phyloP scores from a whole-genome alignment of 352 stramenopile genomes.

The Phytopythium boreale region DNA sequence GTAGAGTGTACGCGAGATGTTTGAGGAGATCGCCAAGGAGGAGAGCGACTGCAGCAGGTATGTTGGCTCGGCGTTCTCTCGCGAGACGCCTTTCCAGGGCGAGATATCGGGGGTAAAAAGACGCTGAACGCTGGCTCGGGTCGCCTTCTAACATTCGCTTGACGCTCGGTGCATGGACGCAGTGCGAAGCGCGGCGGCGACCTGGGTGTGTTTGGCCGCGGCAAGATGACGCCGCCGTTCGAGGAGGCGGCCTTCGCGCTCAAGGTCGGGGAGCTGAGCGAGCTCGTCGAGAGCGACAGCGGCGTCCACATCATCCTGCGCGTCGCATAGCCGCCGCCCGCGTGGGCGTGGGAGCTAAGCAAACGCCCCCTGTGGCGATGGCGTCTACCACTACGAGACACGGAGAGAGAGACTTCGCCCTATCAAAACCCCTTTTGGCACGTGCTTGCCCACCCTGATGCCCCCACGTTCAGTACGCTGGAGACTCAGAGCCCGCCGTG shows the following conservation, averaged over 20 bases:
- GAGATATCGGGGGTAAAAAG: not conserved
- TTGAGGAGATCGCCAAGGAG: slow-evolving; percentile 84
- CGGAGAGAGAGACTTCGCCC: not conserved
- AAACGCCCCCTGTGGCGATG: not conserved
- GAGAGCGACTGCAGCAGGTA: slow-evolving; percentile 90
- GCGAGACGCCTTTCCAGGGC: too few species aligned
- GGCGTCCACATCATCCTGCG: slow-evolving; percentile 97
- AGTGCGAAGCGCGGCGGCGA: slow-evolving; percentile 91
- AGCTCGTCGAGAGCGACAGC: slow-evolving; percentile 94
- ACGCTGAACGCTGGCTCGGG: too few species aligned
- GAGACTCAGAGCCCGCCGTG: not conserved
- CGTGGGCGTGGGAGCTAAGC: not conserved
- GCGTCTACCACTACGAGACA: not conserved
- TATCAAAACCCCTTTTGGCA: not conserved
- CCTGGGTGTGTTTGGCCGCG: slow-evolving; percentile 83
- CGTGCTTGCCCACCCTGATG: not conserved
- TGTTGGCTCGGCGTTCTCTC: too few species aligned
- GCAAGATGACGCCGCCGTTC: slow-evolving; percentile 93
- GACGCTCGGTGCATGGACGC: not conserved
- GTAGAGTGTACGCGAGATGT: slow-evolving; percentile 59
- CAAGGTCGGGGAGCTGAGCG: slow-evolving; percentile 91
- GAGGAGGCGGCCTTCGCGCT: slow-evolving; percentile 91
- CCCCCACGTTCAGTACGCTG: not conserved
- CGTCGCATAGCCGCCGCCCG: slow-evolving; percentile 43
- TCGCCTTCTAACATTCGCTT: not conserved